These are phyloP conservation scores for Backusella tuberculispora DNA, from an alignment of 192 early-diverging fungal species.

Conservation along the genomic window DNA sequence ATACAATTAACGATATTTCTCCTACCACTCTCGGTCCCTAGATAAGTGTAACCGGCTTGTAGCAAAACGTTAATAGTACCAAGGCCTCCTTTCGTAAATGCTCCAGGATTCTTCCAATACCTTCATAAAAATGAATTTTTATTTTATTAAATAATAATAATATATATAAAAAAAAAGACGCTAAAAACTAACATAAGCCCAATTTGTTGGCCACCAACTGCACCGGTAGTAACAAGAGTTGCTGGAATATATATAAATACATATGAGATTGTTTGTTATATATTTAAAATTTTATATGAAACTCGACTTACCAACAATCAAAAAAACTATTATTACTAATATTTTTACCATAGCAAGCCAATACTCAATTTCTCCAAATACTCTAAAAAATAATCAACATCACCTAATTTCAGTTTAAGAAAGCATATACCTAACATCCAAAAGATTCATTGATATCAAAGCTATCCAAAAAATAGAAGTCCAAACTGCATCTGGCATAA, in stretches of 20 bases:
- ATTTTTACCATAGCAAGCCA: constrained; percentile 88
- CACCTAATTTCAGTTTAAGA: constrained; percentile 33
- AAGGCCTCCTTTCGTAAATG: constrained; percentile 63
- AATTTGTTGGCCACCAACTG: constrained; percentile 47
- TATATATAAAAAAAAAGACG: background rate
- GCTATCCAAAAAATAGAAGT: background rate
- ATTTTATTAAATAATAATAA: background rate
- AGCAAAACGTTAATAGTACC: constrained; percentile 68
- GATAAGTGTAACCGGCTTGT: constrained; percentile 80
- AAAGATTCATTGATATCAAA: background rate
- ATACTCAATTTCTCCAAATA: constrained; percentile 85
- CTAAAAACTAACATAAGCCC: background rate
- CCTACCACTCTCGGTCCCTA: constrained; percentile 86
- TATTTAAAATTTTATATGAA: background rate
- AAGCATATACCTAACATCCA: background rate
- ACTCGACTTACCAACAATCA: constrained; percentile 69
- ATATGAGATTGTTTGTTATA: background rate
- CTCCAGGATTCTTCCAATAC: constrained; percentile 40
- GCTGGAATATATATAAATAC: constrained; percentile 42
- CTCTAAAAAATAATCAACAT: constrained; percentile 25
- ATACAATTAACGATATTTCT: too few species aligned
- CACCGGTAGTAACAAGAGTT: constrained; percentile 65
- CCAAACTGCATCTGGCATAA: background rate
- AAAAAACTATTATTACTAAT: constrained; percentile 76
- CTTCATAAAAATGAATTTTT: too few species aligned